Evolutionary conservation across 371 early-diverging fungal species (phyloP), one percentile per base, ranked within the genome.

Genomic region (Thermomucor indicae-seudaticae): DNA sequence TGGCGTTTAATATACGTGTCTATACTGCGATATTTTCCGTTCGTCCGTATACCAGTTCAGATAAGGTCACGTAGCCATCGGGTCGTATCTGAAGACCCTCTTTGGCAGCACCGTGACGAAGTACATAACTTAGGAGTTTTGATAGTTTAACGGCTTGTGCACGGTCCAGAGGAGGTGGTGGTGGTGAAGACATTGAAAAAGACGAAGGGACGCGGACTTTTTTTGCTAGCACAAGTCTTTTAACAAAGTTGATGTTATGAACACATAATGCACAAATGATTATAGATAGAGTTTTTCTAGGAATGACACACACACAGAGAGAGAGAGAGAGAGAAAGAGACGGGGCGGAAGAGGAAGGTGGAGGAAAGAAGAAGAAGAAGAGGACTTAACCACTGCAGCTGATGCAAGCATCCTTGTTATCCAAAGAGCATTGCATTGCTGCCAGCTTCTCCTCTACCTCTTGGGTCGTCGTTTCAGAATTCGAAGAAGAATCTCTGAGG

Each of bases 321-420:
- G 51, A 24, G 24, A 27, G 23, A 4, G 35, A 22, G 42, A 10
- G 42, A 23, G n/a, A 20, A 22, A 11, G 16, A 10, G 16, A 30
- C n/a, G 27, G 35, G 30, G 25, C 5, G 30, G 16, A 30, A 29
- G 47, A 34, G 30, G 34, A 47, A 31, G 37, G 42, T 23, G 25
- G 22, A 24, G 42, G 19, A 39, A 24, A 47, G 35, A 3, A 51
- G 23, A 34, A 20, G 29, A 17, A 32, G 30, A 22, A 4, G 41
- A 19, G 27, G 17, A 12, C 58, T 75, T 80, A 91, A 54, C 90
- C 90, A 31, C 84, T 82, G 74, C 95, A 96, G 78, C 89, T 92
- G 53, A 91, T 59, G 64, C 97, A 96, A 10, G 89, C 92, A 39
- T 96, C 97, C 56, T 78, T 75, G 73, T 96, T 94, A 28, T 93